phyloP scores from a whole-genome alignment of 441 rosid species.

The Metrosideros polymorpha region DNA sequence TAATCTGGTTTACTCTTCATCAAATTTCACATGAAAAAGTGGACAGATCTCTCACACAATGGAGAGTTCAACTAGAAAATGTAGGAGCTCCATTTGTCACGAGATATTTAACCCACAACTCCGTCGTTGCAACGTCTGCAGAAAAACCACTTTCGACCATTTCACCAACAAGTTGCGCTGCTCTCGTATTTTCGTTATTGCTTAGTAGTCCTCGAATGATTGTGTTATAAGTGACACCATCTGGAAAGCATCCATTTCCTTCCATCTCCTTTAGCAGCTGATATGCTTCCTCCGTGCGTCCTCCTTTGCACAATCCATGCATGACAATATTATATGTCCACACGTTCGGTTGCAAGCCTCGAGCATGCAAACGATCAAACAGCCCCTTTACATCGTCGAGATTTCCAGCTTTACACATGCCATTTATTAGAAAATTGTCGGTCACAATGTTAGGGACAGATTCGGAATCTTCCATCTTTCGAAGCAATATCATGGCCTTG shows the following conservation, averaged over 20 bases:
- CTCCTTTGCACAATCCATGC: neutral
- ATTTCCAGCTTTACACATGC: neutral
- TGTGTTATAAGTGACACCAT: neutral
- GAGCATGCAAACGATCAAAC: neutral
- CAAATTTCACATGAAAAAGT: neutral
- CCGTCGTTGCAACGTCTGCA: neutral
- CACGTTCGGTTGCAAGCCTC: neutral
- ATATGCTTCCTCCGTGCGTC: neutral
- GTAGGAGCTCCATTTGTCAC: neutral
- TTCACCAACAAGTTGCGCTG: neutral
- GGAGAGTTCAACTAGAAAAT: neutral
- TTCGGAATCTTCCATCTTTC: neutral
- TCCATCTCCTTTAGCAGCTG: neutral
- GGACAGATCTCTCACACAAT: neutral
- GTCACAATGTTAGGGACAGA: neutral
- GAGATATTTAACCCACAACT: neutral
- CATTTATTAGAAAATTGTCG: neutral
- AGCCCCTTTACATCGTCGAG: neutral
- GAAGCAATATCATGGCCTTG: neutral
- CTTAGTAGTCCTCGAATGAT: neutral
- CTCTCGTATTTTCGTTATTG: neutral
- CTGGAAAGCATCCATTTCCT: neutral
- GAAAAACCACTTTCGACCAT: neutral
- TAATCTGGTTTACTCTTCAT: neutral
- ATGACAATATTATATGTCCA: fast-evolving